These are phyloP conservation scores for Pyricularia sp. DNA, from an alignment of 2,329 filamentous ascomycete genomes.

Conservation along the genomic window DNA sequence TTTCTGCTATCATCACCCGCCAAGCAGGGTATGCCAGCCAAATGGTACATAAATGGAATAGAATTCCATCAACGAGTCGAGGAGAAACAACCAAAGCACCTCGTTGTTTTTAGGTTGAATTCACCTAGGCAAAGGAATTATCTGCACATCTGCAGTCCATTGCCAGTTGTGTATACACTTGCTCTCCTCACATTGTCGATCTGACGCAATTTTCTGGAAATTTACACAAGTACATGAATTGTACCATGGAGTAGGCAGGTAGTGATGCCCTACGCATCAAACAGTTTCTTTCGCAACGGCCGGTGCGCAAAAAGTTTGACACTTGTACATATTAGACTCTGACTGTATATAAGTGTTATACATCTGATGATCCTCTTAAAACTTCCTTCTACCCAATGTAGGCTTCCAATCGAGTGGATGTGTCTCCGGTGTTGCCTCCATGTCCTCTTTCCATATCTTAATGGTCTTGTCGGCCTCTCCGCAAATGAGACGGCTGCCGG, in stretches of 20 bases:
- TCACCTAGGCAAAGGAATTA: neutral
- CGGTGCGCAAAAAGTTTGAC: neutral
- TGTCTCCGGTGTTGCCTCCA: slow-evolving; percentile 76
- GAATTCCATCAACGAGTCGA: neutral
- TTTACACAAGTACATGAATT: neutral
- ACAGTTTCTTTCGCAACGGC: neutral
- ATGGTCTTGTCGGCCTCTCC: slow-evolving; percentile 98
- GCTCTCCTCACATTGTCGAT: neutral
- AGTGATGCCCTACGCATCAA: neutral
- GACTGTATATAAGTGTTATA: neutral
- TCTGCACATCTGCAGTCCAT: neutral
- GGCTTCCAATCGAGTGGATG: slow-evolving; percentile 92
- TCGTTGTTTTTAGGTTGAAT: neutral
- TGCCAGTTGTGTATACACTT: neutral
- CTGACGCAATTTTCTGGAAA: neutral
- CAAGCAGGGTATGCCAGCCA: neutral
- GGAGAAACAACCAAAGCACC: neutral
- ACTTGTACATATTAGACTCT: neutral
- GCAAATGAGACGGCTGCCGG: slow-evolving; percentile 77
- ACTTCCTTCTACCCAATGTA: slow-evolving; percentile 64
- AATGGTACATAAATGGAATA: neutral
- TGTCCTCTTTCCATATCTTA: slow-evolving; percentile 95
- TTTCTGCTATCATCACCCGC: too few species aligned
- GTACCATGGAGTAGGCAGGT: neutral
- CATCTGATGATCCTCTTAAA: slow-evolving; percentile 26